These are phyloP conservation scores for Amphirosellinia nigrospora DNA, from an alignment of 495 filamentous ascomycete genomes.

Conservation along the genomic window DNA sequence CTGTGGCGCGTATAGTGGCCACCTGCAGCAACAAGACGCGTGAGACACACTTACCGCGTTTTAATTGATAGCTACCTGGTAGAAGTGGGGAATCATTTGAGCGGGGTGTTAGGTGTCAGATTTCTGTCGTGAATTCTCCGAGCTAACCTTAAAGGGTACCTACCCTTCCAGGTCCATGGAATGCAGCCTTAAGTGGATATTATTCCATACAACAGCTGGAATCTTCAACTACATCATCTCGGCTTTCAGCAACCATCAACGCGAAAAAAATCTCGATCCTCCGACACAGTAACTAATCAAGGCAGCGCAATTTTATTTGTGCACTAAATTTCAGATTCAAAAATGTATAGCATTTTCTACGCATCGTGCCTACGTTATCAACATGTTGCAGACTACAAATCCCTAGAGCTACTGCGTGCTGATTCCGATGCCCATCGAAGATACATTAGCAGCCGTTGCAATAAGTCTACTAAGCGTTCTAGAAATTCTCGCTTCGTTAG, in stretches of 20 bases:
- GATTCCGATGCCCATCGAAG: neutral
- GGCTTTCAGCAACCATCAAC: neutral
- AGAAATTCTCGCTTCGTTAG: neutral
- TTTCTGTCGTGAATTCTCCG: neutral
- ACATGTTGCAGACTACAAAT: neutral
- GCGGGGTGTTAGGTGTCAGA: neutral
- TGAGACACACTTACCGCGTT: conserved; percentile 1
- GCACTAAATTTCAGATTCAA: neutral
- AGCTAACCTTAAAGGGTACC: neutral
- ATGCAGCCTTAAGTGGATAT: neutral
- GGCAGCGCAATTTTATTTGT: neutral
- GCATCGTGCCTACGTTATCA: neutral
- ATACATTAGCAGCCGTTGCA: too few species aligned
- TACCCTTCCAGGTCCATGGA: neutral
- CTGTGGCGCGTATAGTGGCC: neutral
- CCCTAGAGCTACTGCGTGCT: neutral
- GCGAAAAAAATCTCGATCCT: neutral
- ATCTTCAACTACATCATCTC: neutral
- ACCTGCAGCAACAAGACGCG: conserved; percentile 11
- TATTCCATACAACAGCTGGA: neutral
- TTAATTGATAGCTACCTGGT: neutral
- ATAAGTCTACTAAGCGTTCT: neutral
- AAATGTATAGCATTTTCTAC: neutral
- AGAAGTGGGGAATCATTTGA: conserved; percentile 16
- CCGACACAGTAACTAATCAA: neutral